Evolutionary conservation across 1,284 basidiomycete genomes (phyloP), one percentile per base, ranked within the genome.

Genomic region (Ceratobasidium sp.): DNA sequence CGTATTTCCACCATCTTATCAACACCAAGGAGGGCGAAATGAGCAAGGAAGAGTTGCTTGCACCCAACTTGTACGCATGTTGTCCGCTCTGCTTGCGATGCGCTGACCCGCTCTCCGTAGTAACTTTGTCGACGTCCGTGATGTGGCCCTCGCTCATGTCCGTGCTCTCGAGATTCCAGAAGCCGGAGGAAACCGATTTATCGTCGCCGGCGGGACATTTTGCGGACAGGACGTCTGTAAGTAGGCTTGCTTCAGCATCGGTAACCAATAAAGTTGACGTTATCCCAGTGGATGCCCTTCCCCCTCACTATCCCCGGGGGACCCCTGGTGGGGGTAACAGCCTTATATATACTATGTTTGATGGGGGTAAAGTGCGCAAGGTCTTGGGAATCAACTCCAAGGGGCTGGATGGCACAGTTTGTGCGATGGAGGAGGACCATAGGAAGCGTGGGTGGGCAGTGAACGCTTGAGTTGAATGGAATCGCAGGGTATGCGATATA

Each of bases 61-160:
- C 43, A 43, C 58, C 58, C 6, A 62, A 62, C 20, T 35, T 49
- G 54, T 56, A 35, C 35, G 54, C 20, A 38, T 25, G 10, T 22
- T 13, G 20, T n/a, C 15, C 34, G 42, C 0, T 45, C 42, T 2
- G 15, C 47, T 20, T 31, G 43, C 15, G 32, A 55, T 31, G 12
- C 40, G 53, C 38, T 34, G 2, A 68, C 53, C 3, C 17, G 22
- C 6, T 13, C 34, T 31, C 25, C 31, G n/a, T n/a, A n/a, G n/a
- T n/a, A n/a, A n/a, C n/a, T n/a, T n/a, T n/a, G n/a, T n/a, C n/a
- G n/a, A n/a, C 73, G 87, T 89, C 1, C 80, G 86, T 32, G 85
- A 87, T 73, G 79, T 88, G 27, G 85, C 84, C 3, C 77, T 80
- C 3, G 82, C 82, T 1, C 86, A 87, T 73, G 79, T 85, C 29